Base-by-base conservation (phyloP, 2,329 filamentous ascomycete species). In the Pseudogymnoascus sp. region DNA sequence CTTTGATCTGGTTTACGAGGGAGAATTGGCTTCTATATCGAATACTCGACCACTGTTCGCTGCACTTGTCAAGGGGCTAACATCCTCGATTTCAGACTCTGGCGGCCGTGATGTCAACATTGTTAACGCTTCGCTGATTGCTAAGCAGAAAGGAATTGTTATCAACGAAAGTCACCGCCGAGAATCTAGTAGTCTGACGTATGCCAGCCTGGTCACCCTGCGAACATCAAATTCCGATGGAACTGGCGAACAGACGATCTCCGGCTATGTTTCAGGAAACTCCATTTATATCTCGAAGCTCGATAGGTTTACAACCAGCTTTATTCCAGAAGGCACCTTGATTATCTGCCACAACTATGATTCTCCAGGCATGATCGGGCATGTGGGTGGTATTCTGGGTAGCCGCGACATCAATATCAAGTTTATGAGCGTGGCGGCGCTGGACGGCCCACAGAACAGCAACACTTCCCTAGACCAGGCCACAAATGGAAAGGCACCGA, bases 291-390 rank as follows among this genome's bases (percentile, higher is more conserved):
- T 94, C 68, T 87, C 84, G 29, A 83, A 88, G 26, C 75, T 94
- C 7, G 89, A 85, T 68, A 81, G 86, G 1, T 94, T 93, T 75
- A 83, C 81, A 39, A 88, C 88, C 0, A 84, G 84, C 4, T 93
- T 94, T 66, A 79, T 83, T 9, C 89, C 89, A 0, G 82, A 88
- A 63, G 89, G 89, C 0, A 90, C 84, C 0, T 72, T 93, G 63
- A 77, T 92, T n/a, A 87, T 93, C 63, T 82, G 90, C 68, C 83
- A 90, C 69, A 93, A 93, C 75, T 92, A 89, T 68, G 89, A 94
- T 70, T 81, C 86, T 65, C 88, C 88, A 0, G 90, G 90, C 9
- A 92, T 92, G 78, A 93, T 94, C 71, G 90, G 90, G 1, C 84
- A 85, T 37, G 89, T 94, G 2, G 90, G 90, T 0, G 85, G 80